Conservation (phyloP, 2,329 filamentous ascomycete species). For the Epichloe hybrida region DNA sequence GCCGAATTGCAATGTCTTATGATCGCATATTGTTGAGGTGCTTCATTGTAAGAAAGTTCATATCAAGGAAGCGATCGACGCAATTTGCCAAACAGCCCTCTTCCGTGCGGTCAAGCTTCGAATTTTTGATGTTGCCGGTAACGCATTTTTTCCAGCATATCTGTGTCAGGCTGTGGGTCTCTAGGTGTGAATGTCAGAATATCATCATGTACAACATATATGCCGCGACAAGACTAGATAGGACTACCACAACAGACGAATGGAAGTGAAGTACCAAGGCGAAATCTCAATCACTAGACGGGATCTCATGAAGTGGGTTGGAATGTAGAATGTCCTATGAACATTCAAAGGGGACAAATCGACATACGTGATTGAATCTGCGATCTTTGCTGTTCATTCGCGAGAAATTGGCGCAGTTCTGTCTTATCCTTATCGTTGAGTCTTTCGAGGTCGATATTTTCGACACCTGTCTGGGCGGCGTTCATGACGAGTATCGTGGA, state of each 20-base stretch:
- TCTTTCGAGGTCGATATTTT: slow-evolving; percentile 53
- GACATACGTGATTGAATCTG: slow-evolving; percentile 42
- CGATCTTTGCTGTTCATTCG: slow-evolving; percentile 77
- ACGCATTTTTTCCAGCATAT: slow-evolving; percentile 95
- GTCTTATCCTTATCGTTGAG: slow-evolving; percentile 72
- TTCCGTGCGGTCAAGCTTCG: slow-evolving; percentile 63
- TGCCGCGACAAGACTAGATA: background rate
- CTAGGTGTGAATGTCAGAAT: slow-evolving; percentile 18
- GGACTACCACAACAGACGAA: background rate
- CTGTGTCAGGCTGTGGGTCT: slow-evolving; percentile 46
- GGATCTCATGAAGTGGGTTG: too few relatives aligned
- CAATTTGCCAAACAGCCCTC: slow-evolving; percentile 82
- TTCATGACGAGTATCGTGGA: slow-evolving; percentile 18
- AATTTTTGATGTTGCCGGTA: slow-evolving; percentile 57
- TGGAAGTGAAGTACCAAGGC: too few relatives aligned
- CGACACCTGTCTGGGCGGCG: slow-evolving; percentile 24
- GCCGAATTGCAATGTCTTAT: background rate
- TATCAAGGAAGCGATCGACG: slow-evolving; percentile 85
- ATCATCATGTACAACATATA: slow-evolving; percentile 9
- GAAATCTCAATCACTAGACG: too few relatives aligned
- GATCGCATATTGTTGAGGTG: slow-evolving; percentile 55
- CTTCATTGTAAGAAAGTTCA: slow-evolving; percentile 72
- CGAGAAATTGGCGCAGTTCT: slow-evolving; percentile 76
- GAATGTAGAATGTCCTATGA: too few relatives aligned
- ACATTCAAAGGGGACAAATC: background rate